Base-by-base conservation (phyloP, 139 green algal species). In the Parachlorella kessleri region DNA sequence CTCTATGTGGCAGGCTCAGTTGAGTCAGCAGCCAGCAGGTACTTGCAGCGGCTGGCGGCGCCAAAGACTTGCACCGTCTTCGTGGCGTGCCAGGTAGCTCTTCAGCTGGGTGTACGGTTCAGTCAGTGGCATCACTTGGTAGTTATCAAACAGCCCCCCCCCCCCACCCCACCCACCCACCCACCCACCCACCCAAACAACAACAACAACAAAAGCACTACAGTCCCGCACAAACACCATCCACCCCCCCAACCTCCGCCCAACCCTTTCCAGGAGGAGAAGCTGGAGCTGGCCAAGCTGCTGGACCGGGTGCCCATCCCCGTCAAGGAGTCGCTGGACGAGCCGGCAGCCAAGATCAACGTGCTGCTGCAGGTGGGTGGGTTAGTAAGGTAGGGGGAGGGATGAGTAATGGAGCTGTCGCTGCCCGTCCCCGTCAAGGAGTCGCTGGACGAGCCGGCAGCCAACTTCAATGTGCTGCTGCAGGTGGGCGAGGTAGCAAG, bases 371-470 rank as follows among this genome's bases (percentile, higher is more conserved):
- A 96, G 89, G 90, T 92, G 67, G 7, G 70, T 4, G 0, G 1
- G 28, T 40, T 28, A 42, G n/a, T 41, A 5, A 10, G 35, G 35
- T 28, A 18, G 48, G 48, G 48, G 48, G 48, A 18, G 48, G 48
- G 48, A 18, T 10, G 48, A 18, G 48, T 10, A 18, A n/a, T n/a
- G n/a, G n/a, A n/a, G n/a, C n/a, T n/a, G n/a, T n/a, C n/a, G n/a
- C n/a, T 99, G 76, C 96, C 96, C 76, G 97, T 99, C 65, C 96
- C 96, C 30, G 92, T 99, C 32, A 99, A 99, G 89, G 96, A 99
- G 86, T 81, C 42, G 65, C 88, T 99, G 73, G 96, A 99, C 65
- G 96, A 99, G 82, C 96, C 96, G 1, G 93, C 88, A 2, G 97
- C 96, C 77, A 99, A 99, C 85, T 94, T 98, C 88, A 99, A 98